phyloP scores from a whole-genome alignment of 306 rosid species.

The Dryas drummondii region DNA sequence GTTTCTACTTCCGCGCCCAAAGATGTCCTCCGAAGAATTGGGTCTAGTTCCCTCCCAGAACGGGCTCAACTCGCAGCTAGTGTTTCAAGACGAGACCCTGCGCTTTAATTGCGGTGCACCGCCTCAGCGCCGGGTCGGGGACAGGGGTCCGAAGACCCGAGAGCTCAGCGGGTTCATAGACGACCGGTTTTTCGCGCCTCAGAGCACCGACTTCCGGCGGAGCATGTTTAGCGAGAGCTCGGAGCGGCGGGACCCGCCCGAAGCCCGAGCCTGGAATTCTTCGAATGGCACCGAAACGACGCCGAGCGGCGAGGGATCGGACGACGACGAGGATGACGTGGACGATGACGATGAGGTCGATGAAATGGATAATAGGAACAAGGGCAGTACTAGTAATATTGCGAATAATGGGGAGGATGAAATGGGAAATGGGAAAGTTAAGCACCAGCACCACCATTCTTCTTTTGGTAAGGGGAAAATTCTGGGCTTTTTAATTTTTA shows the following conservation, averaged over 20 bases:
- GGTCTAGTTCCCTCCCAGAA: conserved; percentile 51
- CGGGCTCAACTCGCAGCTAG: conserved; percentile 58
- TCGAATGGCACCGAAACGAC: conserved; percentile 48
- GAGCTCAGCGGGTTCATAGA: conserved; percentile 69
- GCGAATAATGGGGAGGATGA: conserved; percentile 34
- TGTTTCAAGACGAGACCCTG: conserved; percentile 59
- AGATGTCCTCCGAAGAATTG: conserved; percentile 75
- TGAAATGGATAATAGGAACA: conserved; percentile 43
- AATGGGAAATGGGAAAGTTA: conserved; percentile 65
- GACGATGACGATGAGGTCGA: conserved; percentile 56
- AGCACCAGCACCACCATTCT: conserved; percentile 41
- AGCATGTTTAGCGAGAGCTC: conserved; percentile 43
- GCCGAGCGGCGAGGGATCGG: conserved; percentile 68
- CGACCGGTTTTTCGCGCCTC: conserved; percentile 58
- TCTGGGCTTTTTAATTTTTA: conserved; percentile 1
- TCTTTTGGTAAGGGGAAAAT: conserved; percentile 55
- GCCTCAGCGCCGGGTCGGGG: conserved; percentile 56
- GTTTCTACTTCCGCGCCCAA: conserved; percentile 2
- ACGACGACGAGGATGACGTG: conserved; percentile 58
- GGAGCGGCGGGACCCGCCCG: conserved; percentile 41
- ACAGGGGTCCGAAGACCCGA: conserved; percentile 63
- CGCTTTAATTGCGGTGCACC: conserved; percentile 59
- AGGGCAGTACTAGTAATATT: conserved; percentile 38
- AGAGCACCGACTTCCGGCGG: conserved; percentile 59
- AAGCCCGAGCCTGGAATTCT: conserved; percentile 59